Base-by-base conservation (phyloP, 2,329 filamentous ascomycete species). In the Pseudogymnoascus sp. region DNA sequence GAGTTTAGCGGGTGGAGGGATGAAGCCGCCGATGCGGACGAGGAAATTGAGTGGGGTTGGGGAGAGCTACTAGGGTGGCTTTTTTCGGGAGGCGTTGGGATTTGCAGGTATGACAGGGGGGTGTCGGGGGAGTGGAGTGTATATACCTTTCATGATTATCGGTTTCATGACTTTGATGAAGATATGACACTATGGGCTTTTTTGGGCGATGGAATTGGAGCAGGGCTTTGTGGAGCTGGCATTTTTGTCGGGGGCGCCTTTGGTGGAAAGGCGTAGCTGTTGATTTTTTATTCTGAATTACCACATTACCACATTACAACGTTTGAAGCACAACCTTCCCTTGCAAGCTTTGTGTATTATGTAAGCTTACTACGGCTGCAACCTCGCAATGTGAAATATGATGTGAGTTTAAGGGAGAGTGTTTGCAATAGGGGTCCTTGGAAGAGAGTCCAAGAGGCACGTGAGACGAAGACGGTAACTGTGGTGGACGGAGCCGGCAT, bases 41-140 rank as follows among this genome's bases (percentile, higher is more conserved):
- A 75, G 81, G 67, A 80, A 80, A 69, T 74, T 81, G 70, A 81
- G 76, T 72, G 80, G 82, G 64, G 75, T 83, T 53, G 83, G 83
- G 44, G 82, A 85, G 74, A 83, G 81, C n/a, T 85, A 80, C 72
- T 85, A 75, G 74, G 61, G 62, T n/a, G 28, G 17, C 19, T 23
- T 63, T 23, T 63, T 2, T 28, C 4, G 50, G 50, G 50, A 17
- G 33, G 59, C 33, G 33, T 38, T 61, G 38, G 59, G 35, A 62
- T 61, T 42, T 61, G 33, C 50, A 53, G 50, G 11, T 28, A 23
- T 62, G 53, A 11, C 50, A 57, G 28, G 50, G 28, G 50, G 50
- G 8, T 57, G 50, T 19, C 17, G 28, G 28, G 26, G 4, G 28
- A n/a, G 28, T 28, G 26, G 26, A 35, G 50, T 57, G 50, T 57